Evolutionary conservation across 2,329 filamentous ascomycete genomes (phyloP), one percentile per base, ranked within the genome.

Genomic region (Pestalotiopsis sp.): DNA sequence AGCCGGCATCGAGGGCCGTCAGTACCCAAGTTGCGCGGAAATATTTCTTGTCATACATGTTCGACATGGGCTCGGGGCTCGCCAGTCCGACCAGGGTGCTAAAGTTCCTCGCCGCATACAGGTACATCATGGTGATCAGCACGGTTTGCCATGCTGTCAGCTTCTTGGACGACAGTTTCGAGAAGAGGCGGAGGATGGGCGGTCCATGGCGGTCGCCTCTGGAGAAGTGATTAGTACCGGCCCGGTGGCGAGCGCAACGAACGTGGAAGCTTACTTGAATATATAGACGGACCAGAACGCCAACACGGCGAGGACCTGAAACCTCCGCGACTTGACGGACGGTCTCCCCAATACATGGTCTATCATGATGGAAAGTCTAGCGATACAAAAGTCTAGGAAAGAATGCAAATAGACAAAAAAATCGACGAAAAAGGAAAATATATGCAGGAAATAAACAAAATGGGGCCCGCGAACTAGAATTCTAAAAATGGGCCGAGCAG

Each of bases 21-120:
- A 96, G 91, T 17, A 98, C 89, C 96, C 96, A 99, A 78, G 96
- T 99, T 67, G 96, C 96, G 63, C 96, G 91, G 80, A 97, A 99
- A 83, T 97, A 99, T 36, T 93, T 91, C 65, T 93, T 87, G 67
- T 93, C 94, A 83, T 99, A 99, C 79, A 98, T 91, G 77, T 97
- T 97, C 38, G 95, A 92, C 77, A 99, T 87, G 23, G 96, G 96
- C 76, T 99, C 96, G 4, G 96, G 95, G 73, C 92, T 95, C 73
- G 97, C 94, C 65, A 99, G 89, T 3, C 94, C 93, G 68, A 97
- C 88, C 4, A 99, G 89, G 72, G 97, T 97, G 78, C 93, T 95
- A 75, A 99, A 97, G 82, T 99, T 98, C 68, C 95, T 92, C 40
- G 93, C 91, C 41, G 95, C 87, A 78, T 99, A 99, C 68, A 98